Base-by-base conservation (phyloP, 192 early-diverging fungal species). In the Entomortierella chlamydospora region DNA sequence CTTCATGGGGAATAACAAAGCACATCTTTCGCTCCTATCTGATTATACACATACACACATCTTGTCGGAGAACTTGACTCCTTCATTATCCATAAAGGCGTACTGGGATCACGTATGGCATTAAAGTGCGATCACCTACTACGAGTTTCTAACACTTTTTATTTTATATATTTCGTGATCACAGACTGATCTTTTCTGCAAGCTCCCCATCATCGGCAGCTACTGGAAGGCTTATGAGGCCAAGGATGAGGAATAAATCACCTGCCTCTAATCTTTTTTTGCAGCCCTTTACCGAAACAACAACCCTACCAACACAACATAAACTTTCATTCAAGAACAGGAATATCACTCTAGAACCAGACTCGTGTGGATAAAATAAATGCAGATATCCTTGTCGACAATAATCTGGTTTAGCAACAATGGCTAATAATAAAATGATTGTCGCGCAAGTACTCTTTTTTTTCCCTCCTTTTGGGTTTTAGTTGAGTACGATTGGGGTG, bases 11-110 rank as follows among this genome's bases (percentile, higher is more conserved):
- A 88, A 81, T 59, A 77, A 80, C 57, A 52, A 23, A 83, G 73
- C 63, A 71, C 69, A 83, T 92, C 92, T 95, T 95, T 95, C 91
- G 93, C 93, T 91, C 93, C 93, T 95, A 93, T 93, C 90, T 95
- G 91, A 95, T 33, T 20, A 47, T 20, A 47, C 10, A n/a, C n/a
- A n/a, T n/a, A 37, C 10, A 37, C 34, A 37, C 34, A 37, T 37
- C 34, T 37, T 10, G 34, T 37, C 34, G n/a, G n/a, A n/a, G n/a
- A n/a, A 37, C 4, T 37, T 4, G 34, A 37, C 34, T n/a, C n/a
- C n/a, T n/a, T n/a, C n/a, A n/a, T n/a, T n/a, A n/a, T n/a, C n/a
- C n/a, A n/a, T n/a, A n/a, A n/a, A n/a, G n/a, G n/a, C n/a, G n/a
- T n/a, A n/a, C n/a, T n/a, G n/a, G n/a, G n/a, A n/a, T n/a, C n/a